Percentiles rank a stretch among this genome's conserved stretches.
phyloP scores from a whole-genome alignment of 2,329 filamentous ascomycete genomes.

The Cordyceps cicadae region DNA sequence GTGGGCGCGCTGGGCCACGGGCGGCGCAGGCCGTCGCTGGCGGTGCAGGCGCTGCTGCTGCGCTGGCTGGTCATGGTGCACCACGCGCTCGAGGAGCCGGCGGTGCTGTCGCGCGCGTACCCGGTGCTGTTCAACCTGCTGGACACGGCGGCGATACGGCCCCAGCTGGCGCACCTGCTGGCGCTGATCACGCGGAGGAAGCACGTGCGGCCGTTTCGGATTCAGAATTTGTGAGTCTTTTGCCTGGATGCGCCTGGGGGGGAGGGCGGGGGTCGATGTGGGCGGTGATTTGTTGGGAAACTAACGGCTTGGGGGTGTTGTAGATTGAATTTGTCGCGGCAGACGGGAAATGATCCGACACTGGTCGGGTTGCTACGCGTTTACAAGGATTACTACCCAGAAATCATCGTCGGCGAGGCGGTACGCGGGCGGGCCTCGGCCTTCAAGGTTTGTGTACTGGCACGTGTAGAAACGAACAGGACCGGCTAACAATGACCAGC shows the following conservation, averaged over 20 bases:
- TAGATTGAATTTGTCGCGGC: conserved; percentile 49
- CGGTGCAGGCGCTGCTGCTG: conserved; percentile 61
- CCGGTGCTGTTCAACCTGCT: conserved; percentile 71
- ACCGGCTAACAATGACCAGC: conserved; percentile 32
- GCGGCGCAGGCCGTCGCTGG: conserved; percentile 62
- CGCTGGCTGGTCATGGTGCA: conserved; percentile 74
- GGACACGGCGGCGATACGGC: conserved; percentile 67
- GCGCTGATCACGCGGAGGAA: conserved; percentile 71
- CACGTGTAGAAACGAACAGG: background rate
- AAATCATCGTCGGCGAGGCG: conserved; percentile 70
- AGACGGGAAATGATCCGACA: conserved; percentile 63
- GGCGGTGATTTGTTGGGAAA: background rate
- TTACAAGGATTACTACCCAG: conserved; percentile 88
- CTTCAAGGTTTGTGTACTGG: conserved; percentile 42
- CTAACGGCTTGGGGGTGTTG: conserved; percentile 1
- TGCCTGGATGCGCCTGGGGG: background rate
- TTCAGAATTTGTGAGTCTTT: conserved; percentile 58
- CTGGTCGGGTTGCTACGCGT: conserved; percentile 67
- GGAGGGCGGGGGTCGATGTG: background rate
- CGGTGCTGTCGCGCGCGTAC: conserved; percentile 61
- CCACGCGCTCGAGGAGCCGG: conserved; percentile 57
- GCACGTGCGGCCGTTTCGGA: conserved; percentile 76
- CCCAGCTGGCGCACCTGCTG: conserved; percentile 65
- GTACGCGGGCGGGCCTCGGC: conserved; percentile 52
- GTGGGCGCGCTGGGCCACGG: conserved; percentile 71